Conservation (phyloP, 257 asterid species). For the Craterostigma plantagineum region DNA sequence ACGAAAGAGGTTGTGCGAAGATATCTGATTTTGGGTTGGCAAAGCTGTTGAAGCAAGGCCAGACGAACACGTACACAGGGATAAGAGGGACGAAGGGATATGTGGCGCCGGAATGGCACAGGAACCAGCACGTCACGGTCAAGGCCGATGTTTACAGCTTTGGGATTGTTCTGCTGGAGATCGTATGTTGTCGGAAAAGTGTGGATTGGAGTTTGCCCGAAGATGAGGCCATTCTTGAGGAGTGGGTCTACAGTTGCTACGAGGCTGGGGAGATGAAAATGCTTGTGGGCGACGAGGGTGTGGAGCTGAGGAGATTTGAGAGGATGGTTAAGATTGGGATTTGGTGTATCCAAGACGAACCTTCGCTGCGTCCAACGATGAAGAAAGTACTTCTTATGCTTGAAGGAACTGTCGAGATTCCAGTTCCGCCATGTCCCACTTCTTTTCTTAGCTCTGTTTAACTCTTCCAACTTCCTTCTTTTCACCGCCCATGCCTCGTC, state of each 20-base stretch:
- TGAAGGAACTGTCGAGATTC: slow-evolving; percentile 43
- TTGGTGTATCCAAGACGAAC: slow-evolving; percentile 44
- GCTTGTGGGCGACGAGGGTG: slow-evolving; percentile 16
- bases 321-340: slow-evolving; percentile 27
- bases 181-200: slow-evolving; percentile 19
- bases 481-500: too few species aligned
- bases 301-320: slow-evolving; percentile 16
- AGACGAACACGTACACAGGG: slow-evolving; percentile 24
- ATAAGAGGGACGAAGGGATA: slow-evolving; percentile 38
- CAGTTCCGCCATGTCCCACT: slow-evolving; percentile 33
- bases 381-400: slow-evolving; percentile 38
- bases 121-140: slow-evolving; percentile 23
- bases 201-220: slow-evolving; percentile 18
- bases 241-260: slow-evolving; percentile 22
- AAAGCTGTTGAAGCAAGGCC: slow-evolving; percentile 32
- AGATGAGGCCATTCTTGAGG: slow-evolving; percentile 29
- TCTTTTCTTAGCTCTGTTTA: slow-evolving; percentile 21
- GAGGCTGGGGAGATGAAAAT: slow-evolving; percentile 10
- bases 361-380: slow-evolving; percentile 40
- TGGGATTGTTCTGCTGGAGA: slow-evolving; percentile 33
- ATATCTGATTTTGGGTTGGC: slow-evolving; percentile 43
- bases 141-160: slow-evolving; percentile 47
- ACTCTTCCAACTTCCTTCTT: too few species aligned
- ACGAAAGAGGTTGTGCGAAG: slow-evolving; percentile 19
- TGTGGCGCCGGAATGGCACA: slow-evolving; percentile 44